Base-by-base conservation (phyloP, 176 grass and related monocot species). In the Microstegium vimineum region DNA sequence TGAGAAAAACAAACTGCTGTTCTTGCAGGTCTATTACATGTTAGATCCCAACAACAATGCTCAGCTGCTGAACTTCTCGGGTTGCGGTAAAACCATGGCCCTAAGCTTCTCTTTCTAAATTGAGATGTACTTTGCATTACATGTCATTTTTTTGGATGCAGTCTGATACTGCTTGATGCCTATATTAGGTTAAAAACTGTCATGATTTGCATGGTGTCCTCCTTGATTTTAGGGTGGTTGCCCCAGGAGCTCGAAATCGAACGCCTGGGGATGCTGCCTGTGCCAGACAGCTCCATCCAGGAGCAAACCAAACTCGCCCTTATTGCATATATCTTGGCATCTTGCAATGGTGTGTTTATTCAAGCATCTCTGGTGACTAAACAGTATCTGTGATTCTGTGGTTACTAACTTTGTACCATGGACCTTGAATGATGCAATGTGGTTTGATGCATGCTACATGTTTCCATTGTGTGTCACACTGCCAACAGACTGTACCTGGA, bases 1-100 rank as follows among this genome's bases (percentile, higher is more conserved):
- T 73, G 17, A 9, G 10, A 62, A 72, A 89, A 68, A 56, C 31
- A 76, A 25, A n/a, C 41, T 25, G 46, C 51, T 73, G 14, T 85
- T 68, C 60, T 84, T 91, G 34, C 83, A 99, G 96, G 96, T 99
- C 34, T 99, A 99, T 95, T 99, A 99, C 85, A 99, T 99, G 89
- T 35, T 99, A 80, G 93, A 99, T 80, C 42, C 82, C 33, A 40
- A 91, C 16, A 93, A 93, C 54, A 88, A 79, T 87, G 82, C 83
- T 80, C 40, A 92, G 66, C 76, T 92, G 18, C 85, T 83, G 69
- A 94, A 99, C 87, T 99, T 94, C 83, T 95, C 96, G 11, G 96
- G 96, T 74, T 99, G 96, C 30, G 96, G 96, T 99, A 95, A 93
- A 79, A 70, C 63, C 67, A 83, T 85, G 54, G 8, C 65, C 70